Conservation (phyloP, 805 yeast species). For the Metschnikowia reukaufii region DNA sequence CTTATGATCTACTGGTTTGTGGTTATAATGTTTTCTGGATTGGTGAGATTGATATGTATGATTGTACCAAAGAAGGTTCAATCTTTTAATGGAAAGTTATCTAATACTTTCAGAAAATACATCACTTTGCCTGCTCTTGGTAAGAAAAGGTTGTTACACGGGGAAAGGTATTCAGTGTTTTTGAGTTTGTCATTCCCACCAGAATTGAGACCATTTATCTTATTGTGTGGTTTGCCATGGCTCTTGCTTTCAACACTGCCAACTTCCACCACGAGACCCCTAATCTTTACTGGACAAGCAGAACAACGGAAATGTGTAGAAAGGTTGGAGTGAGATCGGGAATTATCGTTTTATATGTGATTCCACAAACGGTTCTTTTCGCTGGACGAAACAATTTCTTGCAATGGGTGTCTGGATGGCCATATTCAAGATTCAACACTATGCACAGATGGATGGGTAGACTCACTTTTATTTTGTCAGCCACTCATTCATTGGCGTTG, state of each 20-base stretch:
- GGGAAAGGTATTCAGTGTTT: constrained; percentile 10
- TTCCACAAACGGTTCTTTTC: constrained; percentile 56
- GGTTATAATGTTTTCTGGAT: constrained; percentile 42
- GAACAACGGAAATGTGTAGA: constrained; percentile 11
- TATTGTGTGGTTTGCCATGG: constrained; percentile 21
- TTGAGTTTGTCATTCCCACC: constrained; percentile 33
- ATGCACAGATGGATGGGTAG: constrained; percentile 70
- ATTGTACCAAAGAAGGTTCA: constrained; percentile 39
- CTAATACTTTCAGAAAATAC: constrained; percentile 27
- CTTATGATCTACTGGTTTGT: constrained; percentile 50
- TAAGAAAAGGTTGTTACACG: constrained; percentile 13
- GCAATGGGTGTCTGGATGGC: constrained; percentile 59
- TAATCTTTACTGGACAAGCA: constrained; percentile 11
- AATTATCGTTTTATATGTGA: constrained; percentile 46
- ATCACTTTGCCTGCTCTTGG: constrained; percentile 32
- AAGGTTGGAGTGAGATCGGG: constrained; percentile 56
- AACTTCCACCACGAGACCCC: constrained; percentile 12
- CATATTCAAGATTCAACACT: constrained; percentile 57
- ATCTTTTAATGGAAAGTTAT: constrained; percentile 29
- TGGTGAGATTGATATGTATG: constrained; percentile 39
- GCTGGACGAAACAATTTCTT: constrained; percentile 75
- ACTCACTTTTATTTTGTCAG: constrained; percentile 45
- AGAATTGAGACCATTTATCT: constrained; percentile 25
- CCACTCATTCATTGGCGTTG: constrained; percentile 49
- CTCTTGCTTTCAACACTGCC: constrained; percentile 16